A percentile compares a stretch with the other conserved stretches of the same genome.
phyloP scores from a whole-genome alignment of 257 asterid genomes.

The Fraxinus excelsior region DNA sequence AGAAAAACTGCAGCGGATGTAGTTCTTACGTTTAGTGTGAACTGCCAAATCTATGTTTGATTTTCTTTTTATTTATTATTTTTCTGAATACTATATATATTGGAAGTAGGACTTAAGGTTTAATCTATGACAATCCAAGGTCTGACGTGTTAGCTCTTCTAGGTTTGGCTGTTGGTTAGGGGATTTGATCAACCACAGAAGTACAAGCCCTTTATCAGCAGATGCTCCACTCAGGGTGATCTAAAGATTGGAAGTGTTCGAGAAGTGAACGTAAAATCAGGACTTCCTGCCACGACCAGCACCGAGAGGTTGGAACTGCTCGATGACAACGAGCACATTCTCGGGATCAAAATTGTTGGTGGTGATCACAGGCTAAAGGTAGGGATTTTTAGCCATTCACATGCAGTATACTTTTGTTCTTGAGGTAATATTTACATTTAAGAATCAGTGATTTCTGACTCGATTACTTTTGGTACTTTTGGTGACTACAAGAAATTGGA shows the following conservation, averaged over 20 bases:
- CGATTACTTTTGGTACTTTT: too few species aligned
- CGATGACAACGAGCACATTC: constrained; percentile 78
- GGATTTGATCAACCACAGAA: constrained; percentile 86
- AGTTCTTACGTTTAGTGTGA: too few species aligned
- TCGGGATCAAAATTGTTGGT: constrained; percentile 77
- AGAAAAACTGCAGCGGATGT: too few species aligned
- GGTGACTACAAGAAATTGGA: too few species aligned
- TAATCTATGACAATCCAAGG: neutral
- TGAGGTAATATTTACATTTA: too few species aligned
- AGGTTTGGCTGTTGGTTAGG: constrained; percentile 95
- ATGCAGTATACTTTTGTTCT: too few species aligned
- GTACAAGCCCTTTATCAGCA: constrained; percentile 90
- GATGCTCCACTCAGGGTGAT: constrained; percentile 68
- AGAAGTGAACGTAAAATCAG: constrained; percentile 88
- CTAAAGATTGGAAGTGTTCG: constrained; percentile 82
- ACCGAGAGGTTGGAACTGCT: constrained; percentile 82
- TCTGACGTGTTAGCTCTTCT: neutral
- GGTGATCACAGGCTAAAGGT: constrained; percentile 96
- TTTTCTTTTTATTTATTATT: too few species aligned
- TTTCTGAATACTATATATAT: too few species aligned
- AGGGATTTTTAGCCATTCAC: neutral
- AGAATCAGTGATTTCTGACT: neutral
- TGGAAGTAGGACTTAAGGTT: too few species aligned
- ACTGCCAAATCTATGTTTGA: too few species aligned
- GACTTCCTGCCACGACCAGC: constrained; percentile 98